Percentiles rank a stretch among this genome's conserved stretches.
Conservation (phyloP, 2,329 filamentous ascomycete genomes). For the Penicillium palitans region DNA sequence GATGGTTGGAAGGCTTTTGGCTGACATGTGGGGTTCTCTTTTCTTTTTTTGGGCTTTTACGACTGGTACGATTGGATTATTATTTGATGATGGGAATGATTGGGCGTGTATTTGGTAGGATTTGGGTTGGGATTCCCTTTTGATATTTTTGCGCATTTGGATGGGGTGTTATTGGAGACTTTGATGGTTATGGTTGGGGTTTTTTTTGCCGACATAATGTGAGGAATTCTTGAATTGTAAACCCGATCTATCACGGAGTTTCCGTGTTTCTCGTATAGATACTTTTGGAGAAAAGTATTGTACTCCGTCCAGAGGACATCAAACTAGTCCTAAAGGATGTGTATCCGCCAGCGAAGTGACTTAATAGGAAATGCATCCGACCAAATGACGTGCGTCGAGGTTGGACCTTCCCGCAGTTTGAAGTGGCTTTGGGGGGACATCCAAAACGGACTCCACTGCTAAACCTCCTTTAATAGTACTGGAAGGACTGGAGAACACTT, state of each 20-base stretch:
- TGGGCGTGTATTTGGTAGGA: conserved; percentile 9
- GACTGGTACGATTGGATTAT: conserved; percentile 11
- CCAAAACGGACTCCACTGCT: not conserved
- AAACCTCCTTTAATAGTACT: not conserved
- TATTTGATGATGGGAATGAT: conserved; percentile 14
- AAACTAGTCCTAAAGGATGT: not conserved
- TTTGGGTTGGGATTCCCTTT: conserved; percentile 14
- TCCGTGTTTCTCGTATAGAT: not conserved
- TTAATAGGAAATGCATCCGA: not conserved
- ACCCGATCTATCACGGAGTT: not conserved
- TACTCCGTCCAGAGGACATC: not conserved
- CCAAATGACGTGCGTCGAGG: conserved; percentile 10
- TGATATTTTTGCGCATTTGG: conserved; percentile 11
- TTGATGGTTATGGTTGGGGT: no score
- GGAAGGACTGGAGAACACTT: not conserved
- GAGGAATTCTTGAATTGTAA: not conserved
- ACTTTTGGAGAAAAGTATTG: not conserved
- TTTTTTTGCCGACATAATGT: not conserved
- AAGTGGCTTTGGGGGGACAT: not conserved
- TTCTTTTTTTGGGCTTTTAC: no score
- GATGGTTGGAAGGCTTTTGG: not conserved
- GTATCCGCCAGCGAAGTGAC: not conserved
- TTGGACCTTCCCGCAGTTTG: conserved; percentile 7
- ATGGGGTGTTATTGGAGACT: not conserved
- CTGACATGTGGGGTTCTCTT: not conserved